Evolutionary conservation across 1,284 basidiomycete species (phyloP), one percentile per base, ranked within the genome.

Genomic region (Neolentinus lepideus): DNA sequence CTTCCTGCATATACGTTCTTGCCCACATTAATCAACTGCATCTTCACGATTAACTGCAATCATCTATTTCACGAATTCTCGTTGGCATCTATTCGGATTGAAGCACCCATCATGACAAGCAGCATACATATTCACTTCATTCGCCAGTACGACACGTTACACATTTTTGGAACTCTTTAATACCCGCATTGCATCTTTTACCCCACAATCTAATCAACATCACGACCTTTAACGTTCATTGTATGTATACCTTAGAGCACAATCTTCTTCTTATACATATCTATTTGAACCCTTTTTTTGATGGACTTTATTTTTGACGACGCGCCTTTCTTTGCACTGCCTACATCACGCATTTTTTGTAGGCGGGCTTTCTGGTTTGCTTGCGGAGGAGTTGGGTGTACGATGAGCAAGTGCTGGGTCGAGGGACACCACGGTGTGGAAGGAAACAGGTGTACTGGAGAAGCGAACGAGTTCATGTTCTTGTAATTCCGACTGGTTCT

Each of bases 401-500:
- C 19, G 38, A 43, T 6, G 38, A 16, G 38, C 12, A 16, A 43
- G 38, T 43, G 38, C 19, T n/a, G 19, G 38, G 19, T n/a, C 16
- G 38, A 16, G 38, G 16, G 16, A 43, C 8, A 16, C 6, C 38
- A 16, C 16, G 38, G 38, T 43, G 38, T 35, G 38, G 38, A 43
- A 21, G 19, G 38, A 21, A 4, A 43, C 6, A 43, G 38, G 38
- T 43, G 38, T 43, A 43, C 16, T 6, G 38, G 38, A 21, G 38
- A 43, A 43, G 38, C 38, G 38, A 43, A 43, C 38, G 38, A 21
- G 38, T 43, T 16, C 6, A 9, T 21, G 38, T 43, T 43, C 38
- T 43, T 43, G 38, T 43, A 43, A 43, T 43, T 43, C 38, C 38
- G n/a, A 43, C 38, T 43, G 38, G 38, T 43, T 43, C 38, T n/a